These are phyloP conservation scores for Monilinia polystroma DNA, from an alignment of 2,329 filamentous ascomycete genomes.

Conservation along the genomic window DNA sequence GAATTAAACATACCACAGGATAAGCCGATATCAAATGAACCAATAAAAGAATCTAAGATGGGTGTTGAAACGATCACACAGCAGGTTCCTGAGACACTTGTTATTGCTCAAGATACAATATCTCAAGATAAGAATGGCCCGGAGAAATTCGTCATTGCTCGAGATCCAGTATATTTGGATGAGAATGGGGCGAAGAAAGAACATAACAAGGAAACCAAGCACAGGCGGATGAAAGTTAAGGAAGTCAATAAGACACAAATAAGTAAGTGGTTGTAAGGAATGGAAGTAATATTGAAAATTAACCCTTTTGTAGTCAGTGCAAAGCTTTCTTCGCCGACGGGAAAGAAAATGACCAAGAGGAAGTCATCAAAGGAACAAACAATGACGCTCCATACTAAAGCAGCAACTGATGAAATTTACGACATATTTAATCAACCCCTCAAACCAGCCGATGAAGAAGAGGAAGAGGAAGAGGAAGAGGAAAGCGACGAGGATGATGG, in stretches of 20 bases:
- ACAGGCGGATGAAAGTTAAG: constrained; percentile 74
- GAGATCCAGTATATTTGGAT: constrained; percentile 49
- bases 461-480: constrained; percentile 44
- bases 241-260: constrained; percentile 92
- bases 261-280: constrained; percentile 57
- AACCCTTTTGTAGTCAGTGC: constrained; percentile 69
- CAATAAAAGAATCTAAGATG: constrained; percentile 25
- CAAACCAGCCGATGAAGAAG: constrained; percentile 41
- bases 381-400: constrained; percentile 94
- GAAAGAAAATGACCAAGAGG: constrained; percentile 78
- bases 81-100: constrained; percentile 41
- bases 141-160: constrained; percentile 40
- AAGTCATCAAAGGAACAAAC: constrained; percentile 71
- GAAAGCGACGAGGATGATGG: constrained; percentile 63
- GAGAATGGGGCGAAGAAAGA: constrained; percentile 55
- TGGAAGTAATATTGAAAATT: constrained; percentile 28
- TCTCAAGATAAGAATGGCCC: constrained; percentile 57
- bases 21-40: constrained; percentile 18
- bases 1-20: constrained; percentile 28
- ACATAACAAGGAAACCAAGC: constrained; percentile 48
- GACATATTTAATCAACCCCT: constrained; percentile 92
- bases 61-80: constrained; percentile 30
- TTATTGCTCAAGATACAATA: constrained; percentile 41
- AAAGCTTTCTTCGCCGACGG: constrained; percentile 85
- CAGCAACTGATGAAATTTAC: constrained; percentile 96